Evolutionary conservation across 2,329 filamentous ascomycete species (phyloP).

Genomic region (Myriosclerotinia duriaeana): DNA sequence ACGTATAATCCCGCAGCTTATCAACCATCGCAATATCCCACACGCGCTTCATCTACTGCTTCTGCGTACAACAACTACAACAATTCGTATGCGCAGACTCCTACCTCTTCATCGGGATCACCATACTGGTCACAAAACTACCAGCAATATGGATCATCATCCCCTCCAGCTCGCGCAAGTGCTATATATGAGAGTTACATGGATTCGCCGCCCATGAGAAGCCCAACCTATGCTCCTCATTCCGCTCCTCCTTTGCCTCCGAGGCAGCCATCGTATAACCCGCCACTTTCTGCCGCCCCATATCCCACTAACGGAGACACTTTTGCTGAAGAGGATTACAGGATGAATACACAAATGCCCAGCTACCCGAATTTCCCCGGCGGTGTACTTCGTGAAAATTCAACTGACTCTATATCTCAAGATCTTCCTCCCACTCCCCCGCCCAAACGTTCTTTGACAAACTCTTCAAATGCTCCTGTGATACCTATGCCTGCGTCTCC

Average conservation of each 20-base stretch:
- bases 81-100: constrained; percentile 40
- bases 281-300: constrained; percentile 28
- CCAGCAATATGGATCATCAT: constrained; percentile 32
- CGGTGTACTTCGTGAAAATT: constrained; percentile 24
- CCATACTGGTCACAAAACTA: constrained; percentile 32
- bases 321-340: constrained; percentile 34
- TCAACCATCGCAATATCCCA: constrained; percentile 49
- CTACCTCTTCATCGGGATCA: constrained; percentile 45
- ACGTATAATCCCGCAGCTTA: constrained; percentile 66
- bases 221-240: constrained; percentile 31
- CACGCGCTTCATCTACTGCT: constrained; percentile 56
- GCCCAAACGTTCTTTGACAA: constrained; percentile 32
- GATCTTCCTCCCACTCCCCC: constrained; percentile 28
- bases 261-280: constrained; percentile 34
- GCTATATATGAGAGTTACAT: constrained; percentile 33
- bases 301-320: constrained; percentile 38
- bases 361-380: constrained; percentile 34
- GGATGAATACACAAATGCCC: constrained; percentile 25
- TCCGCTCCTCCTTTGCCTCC: constrained; percentile 33
- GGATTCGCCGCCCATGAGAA: constrained; percentile 30
- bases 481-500: constrained; percentile 27
- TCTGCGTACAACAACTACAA: constrained; percentile 52
- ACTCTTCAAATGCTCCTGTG: constrained; percentile 27
- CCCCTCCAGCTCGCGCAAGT: constrained; percentile 33
- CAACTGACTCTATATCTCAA: constrained; percentile 23